Evolutionary conservation across 345 rosid genomes (phyloP), one percentile per base, ranked within the genome.

Genomic region (Leavenworthia alabamica): DNA sequence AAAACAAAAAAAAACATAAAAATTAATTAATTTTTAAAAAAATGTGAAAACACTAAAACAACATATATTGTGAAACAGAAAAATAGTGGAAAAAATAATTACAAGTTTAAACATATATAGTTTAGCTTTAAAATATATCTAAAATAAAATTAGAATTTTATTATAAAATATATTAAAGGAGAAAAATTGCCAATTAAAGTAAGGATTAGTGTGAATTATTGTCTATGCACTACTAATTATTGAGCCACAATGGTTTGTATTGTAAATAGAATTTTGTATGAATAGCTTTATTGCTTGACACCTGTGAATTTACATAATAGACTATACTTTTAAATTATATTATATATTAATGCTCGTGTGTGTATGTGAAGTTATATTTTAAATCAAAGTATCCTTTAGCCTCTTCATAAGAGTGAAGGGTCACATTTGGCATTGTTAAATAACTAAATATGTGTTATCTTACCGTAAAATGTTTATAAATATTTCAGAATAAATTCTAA

Each of bases 251-350:
- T 49, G 53, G 56, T n/a, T n/a, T n/a, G n/a, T n/a, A n/a, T 39
- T 70, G 64, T 57, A 56, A 71, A 63, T 48, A 22, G 19, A 60
- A 51, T n/a, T n/a, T 81, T 60, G 77, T 65, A 33, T 71, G 7
- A 56, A 24, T 43, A 9, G 42, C 84, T 81, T 81, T 74, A 71
- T 72, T 69, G 77, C 45, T 67, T 15, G 87, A 79, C 85, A 83
- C 78, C 78, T 86, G 83, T 78, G 62, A 2, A 27, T 36, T 61
- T 15, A 51, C 67, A 42, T 46, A 20, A 46, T 62, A 53, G 64
- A 59, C 69, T 63, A 7, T 58, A 20, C 49, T 2, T 8, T n/a
- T n/a, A n/a, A n/a, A n/a, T n/a, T n/a, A n/a, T n/a, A 50, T 1
- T 50, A 46, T 22, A 60, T 22, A 54, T n/a, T n/a, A 56, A 28